A percentile compares a stretch with the other conserved stretches of the same genome.
phyloP scores from a whole-genome alignment of 495 filamentous ascomycete genomes.

The Penicillium lagena region DNA sequence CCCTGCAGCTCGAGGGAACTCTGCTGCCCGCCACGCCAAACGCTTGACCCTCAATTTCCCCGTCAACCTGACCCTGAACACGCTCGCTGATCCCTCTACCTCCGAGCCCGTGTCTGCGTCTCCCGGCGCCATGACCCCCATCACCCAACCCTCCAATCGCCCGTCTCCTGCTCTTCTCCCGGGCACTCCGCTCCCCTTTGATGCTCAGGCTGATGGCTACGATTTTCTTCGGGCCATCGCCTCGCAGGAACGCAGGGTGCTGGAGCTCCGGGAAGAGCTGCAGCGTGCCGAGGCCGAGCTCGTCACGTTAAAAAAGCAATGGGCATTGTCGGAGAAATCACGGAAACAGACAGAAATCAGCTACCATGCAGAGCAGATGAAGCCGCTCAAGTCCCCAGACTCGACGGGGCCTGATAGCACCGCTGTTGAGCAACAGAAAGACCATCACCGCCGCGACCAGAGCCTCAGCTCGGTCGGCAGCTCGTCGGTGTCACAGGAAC shows the following conservation, averaged over 20 bases:
- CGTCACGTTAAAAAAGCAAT: conserved; percentile 70
- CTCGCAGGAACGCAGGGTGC: conserved; percentile 83
- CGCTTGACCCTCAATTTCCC: conserved; percentile 78
- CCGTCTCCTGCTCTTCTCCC: conserved; percentile 22
- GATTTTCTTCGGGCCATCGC: conserved; percentile 85
- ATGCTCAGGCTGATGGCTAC: conserved; percentile 49
- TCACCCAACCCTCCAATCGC: conserved; percentile 25
- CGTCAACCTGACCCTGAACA: conserved; percentile 22
- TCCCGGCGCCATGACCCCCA: conserved; percentile 32
- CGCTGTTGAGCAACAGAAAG: background rate
- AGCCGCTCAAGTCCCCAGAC: conserved; percentile 46
- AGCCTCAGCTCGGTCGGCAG: conserved; percentile 25
- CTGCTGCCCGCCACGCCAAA: conserved; percentile 58
- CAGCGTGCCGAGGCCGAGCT: conserved; percentile 73
- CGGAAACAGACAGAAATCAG: conserved; percentile 65
- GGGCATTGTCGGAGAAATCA: conserved; percentile 69
- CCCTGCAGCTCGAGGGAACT: conserved; percentile 34
- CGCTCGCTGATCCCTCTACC: background rate
- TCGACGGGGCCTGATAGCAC: conserved; percentile 12
- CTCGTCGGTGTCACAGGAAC: conserved; percentile 24
- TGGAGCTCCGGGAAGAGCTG: conserved; percentile 88
- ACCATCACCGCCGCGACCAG: conserved; percentile 21
- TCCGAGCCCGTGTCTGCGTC: conserved; percentile 27
- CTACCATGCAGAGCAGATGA: conserved; percentile 47
- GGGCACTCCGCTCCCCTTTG: conserved; percentile 39